These are phyloP conservation scores for Leptographium galeiforme DNA, from an alignment of 2,329 filamentous ascomycete genomes.

Conservation along the genomic window DNA sequence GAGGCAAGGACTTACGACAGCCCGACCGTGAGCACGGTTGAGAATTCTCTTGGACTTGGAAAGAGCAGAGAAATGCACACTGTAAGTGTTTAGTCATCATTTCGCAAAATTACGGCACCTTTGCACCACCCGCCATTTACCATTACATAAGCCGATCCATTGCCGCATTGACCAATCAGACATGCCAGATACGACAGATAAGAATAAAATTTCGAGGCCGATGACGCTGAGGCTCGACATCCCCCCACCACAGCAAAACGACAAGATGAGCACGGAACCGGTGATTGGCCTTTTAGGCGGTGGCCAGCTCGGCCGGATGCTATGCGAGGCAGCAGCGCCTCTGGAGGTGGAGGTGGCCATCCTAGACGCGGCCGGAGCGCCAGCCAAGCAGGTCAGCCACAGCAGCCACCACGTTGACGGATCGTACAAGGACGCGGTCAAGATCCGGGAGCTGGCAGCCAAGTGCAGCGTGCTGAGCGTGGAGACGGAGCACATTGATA, in stretches of 20 bases:
- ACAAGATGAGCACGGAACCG: neutral
- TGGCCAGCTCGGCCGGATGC: conserved; percentile 83
- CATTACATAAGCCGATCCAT: too few species aligned
- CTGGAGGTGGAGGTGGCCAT: conserved; percentile 69
- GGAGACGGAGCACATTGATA: conserved; percentile 92
- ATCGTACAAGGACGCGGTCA: conserved; percentile 72
- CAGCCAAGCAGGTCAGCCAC: conserved; percentile 66
- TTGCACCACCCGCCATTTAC: too few species aligned
- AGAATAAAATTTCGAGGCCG: neutral
- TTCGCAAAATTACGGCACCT: too few species aligned
- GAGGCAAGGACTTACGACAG: too few species aligned
- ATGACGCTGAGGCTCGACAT: neutral
- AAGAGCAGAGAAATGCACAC: too few species aligned
- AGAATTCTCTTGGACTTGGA: too few species aligned
- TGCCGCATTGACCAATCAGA: neutral
- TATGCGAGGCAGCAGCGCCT: conserved; percentile 66
- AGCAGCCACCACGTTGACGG: conserved; percentile 64
- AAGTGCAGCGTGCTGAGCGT: conserved; percentile 73
- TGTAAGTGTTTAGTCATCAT: too few species aligned
- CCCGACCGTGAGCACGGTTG: too few species aligned
- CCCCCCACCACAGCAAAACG: neutral
- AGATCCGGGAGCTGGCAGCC: conserved; percentile 67
- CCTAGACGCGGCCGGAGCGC: conserved; percentile 62
- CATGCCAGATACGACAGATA: neutral
- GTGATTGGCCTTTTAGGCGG: conserved; percentile 39